A percentile compares a stretch with the other conserved stretches of the same genome.
Conservation (phyloP, 768 basidiomycete species). For the Lentinula raphanica region DNA sequence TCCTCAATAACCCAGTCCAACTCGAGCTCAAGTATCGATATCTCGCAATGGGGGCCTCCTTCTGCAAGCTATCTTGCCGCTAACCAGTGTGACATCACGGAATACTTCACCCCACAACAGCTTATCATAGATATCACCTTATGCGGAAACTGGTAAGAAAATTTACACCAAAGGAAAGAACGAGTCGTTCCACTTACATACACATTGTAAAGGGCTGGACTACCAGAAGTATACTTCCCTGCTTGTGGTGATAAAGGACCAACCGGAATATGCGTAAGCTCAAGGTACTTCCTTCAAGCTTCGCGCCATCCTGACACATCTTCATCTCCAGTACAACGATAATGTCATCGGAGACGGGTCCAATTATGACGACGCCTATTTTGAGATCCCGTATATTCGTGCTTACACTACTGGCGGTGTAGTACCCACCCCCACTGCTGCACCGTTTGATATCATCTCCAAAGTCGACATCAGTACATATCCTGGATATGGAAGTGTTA, state of each 20-base stretch:
- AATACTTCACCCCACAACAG: conserved; percentile 40
- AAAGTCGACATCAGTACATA: background rate
- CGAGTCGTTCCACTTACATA: conserved; percentile 3
- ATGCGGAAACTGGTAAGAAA: conserved; percentile 38
- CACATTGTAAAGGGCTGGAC: conserved; percentile 38
- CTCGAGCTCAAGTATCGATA: conserved; percentile 26
- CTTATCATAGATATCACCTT: conserved; percentile 51
- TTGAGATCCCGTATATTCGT: conserved; percentile 37
- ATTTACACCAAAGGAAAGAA: background rate
- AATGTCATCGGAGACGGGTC: conserved; percentile 42
- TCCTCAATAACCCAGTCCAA: conserved; percentile 25
- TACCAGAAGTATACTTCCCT: conserved; percentile 31
- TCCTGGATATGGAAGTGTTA: background rate
- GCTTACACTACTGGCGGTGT: conserved; percentile 38
- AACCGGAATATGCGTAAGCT: conserved; percentile 29
- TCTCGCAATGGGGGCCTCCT: conserved; percentile 39
- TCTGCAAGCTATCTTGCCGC: conserved; percentile 34
- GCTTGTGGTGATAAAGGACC: conserved; percentile 31
- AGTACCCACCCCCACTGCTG: conserved; percentile 21
- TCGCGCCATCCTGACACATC: background rate
- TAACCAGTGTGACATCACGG: conserved; percentile 32
- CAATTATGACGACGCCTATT: conserved; percentile 37
- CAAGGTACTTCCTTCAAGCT: background rate
- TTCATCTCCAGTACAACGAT: conserved; percentile 36
- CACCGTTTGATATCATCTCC: conserved; percentile 12